A percentile compares a stretch with the other conserved stretches of the same genome.
Evolutionary conservation across 1,284 basidiomycete species (phyloP).

Genomic region (Malassezia caprae): DNA sequence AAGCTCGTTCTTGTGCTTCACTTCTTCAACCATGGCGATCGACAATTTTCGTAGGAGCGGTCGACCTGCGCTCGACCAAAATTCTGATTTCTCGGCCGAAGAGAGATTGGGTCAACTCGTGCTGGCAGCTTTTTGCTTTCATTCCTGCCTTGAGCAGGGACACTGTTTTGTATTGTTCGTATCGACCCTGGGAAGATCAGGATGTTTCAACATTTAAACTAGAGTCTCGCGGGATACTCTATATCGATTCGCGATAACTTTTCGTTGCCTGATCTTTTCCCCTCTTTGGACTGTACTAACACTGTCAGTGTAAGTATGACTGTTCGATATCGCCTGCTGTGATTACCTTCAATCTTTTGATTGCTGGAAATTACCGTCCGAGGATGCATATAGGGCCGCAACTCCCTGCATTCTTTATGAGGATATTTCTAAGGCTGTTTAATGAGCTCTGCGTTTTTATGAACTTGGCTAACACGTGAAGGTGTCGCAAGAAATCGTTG

Average conservation of each 20-base stretch:
- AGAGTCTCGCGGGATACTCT: slow-evolving; percentile 37
- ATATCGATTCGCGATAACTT: slow-evolving; percentile 40
- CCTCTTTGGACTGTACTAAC: not conserved
- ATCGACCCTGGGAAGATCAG: slow-evolving; percentile 3
- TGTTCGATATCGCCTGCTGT: slow-evolving; percentile 2
- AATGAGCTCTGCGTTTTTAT: slow-evolving; percentile 23
- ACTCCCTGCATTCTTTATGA: slow-evolving; percentile 19
- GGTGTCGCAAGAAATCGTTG: not conserved
- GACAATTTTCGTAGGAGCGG: not conserved
- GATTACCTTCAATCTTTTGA: slow-evolving; percentile 23
- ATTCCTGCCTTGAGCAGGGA: not conserved
- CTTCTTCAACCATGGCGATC: slow-evolving; percentile 27
- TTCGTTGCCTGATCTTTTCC: slow-evolving; percentile 16
- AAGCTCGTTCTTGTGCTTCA: slow-evolving; percentile 9
- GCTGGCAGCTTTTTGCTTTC: not conserved
- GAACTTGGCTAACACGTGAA: not conserved
- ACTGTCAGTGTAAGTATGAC: slow-evolving; percentile 4
- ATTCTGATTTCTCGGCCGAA: slow-evolving; percentile 9
- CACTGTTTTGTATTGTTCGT: not conserved
- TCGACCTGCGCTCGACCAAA: not conserved
- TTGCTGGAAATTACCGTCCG: slow-evolving; percentile 46
- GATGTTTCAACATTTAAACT: slow-evolving; percentile 28
- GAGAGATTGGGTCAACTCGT: not conserved
- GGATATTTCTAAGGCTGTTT: slow-evolving; percentile 34
- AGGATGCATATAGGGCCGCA: slow-evolving; percentile 21